phyloP scores from a whole-genome alignment of 768 basidiomycete species.

The Infundibulicybe gibba region DNA sequence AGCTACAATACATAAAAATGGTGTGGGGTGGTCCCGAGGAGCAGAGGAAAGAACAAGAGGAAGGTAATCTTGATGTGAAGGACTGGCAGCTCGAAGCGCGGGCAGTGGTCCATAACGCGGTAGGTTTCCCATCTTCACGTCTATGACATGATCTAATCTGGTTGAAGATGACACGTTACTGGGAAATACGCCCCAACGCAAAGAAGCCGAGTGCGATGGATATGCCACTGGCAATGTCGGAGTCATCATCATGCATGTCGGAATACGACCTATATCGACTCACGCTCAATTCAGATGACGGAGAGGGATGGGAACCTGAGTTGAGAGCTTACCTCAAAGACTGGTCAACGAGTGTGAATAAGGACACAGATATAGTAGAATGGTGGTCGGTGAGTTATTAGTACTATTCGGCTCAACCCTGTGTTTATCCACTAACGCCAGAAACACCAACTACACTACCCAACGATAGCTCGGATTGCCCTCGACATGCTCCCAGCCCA shows the following conservation, averaged over 20 bases:
- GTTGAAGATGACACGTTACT: conserved; percentile 9
- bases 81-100: conserved; percentile 14
- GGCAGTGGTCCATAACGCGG: conserved; percentile 7
- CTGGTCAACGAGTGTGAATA: not conserved
- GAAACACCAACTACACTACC: conserved; percentile 9
- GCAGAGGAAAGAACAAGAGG: conserved; percentile 9
- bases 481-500: conserved; percentile 13
- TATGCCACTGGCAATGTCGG: too few relatives aligned
- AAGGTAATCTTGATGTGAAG: conserved; percentile 9
- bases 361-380: not conserved
- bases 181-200: too few relatives aligned
- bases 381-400: too few relatives aligned
- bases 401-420: too few relatives aligned
- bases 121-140: conserved; percentile 1
- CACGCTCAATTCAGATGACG: too few relatives aligned
- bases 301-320: conserved; percentile 1
- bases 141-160: conserved; percentile 2
- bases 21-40: conserved; percentile 23
- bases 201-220: too few relatives aligned
- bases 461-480: conserved; percentile 10
- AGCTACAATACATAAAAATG: conserved; percentile 17
- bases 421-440: too few relatives aligned
- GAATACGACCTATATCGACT: too few relatives aligned
- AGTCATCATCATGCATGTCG: too few relatives aligned
- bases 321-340: conserved; percentile 1